Percentiles rank a stretch among this genome's conserved stretches.
Conservation (phyloP, 2,329 filamentous ascomycete species). For the Cytospora leucostoma region DNA sequence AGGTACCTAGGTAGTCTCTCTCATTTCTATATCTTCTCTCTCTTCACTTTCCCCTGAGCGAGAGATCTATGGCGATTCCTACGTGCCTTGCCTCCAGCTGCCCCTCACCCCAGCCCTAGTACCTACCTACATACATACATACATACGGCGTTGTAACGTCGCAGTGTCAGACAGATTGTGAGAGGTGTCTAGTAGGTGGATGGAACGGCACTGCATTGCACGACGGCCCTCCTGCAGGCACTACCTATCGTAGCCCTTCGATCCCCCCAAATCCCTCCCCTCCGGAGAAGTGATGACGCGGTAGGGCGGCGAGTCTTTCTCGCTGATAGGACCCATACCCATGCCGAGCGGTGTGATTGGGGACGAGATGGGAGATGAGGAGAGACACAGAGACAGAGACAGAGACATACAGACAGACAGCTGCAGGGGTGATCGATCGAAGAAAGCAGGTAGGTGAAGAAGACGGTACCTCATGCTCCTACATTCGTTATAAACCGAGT, state of each 20-base stretch:
- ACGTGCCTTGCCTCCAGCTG: too few relatives aligned
- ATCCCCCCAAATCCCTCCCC: neutral
- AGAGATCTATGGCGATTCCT: neutral
- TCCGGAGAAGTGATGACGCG: neutral
- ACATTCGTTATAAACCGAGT: too few relatives aligned
- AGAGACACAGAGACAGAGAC: neutral
- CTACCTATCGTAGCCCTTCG: neutral
- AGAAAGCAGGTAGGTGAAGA: too few relatives aligned
- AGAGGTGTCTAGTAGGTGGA: neutral
- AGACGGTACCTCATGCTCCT: too few relatives aligned
- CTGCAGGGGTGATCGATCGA: neutral
- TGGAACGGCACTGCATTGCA: neutral
- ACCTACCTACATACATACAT: too few relatives aligned
- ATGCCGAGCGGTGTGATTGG: neutral
- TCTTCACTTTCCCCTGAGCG: neutral
- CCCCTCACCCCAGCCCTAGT: neutral
- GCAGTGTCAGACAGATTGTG: neutral
- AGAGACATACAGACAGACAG: neutral
- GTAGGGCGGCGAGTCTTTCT: neutral
- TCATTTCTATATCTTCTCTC: neutral
- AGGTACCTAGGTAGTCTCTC: neutral
- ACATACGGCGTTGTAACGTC: neutral
- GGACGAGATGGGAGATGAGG: neutral
- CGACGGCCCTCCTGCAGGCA: neutral
- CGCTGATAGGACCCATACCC: neutral